A percentile compares a stretch with the other conserved stretches of the same genome.
Evolutionary conservation across 768 basidiomycete genomes (phyloP).

Genomic region (Podaxis carcinomalis): DNA sequence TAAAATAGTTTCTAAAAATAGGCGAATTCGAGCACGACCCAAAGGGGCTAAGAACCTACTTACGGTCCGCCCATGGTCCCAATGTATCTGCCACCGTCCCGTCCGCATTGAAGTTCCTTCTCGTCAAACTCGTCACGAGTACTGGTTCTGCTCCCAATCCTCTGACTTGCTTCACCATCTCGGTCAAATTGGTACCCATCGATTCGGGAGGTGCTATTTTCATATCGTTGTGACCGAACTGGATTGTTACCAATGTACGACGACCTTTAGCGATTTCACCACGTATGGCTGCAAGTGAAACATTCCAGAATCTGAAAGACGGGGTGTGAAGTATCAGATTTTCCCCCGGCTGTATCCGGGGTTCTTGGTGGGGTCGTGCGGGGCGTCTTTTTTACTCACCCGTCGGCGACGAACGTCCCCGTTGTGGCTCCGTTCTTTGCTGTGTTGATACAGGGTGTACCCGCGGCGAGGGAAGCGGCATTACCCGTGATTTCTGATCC

Average conservation of each 20-base stretch:
- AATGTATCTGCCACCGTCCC: conserved; percentile 32
- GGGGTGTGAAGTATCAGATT: not conserved
- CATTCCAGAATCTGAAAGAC: conserved; percentile 24
- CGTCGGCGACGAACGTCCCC: conserved; percentile 33
- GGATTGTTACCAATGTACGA: conserved; percentile 33
- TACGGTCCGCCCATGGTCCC: conserved; percentile 34
- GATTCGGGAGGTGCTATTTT: conserved; percentile 39
- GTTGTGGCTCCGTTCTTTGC: conserved; percentile 39
- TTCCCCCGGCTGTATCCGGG: not conserved
- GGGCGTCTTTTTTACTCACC: conserved; percentile 15
- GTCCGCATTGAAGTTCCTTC: conserved; percentile 31
- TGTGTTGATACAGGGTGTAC: conserved; percentile 36
- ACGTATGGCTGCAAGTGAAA: conserved; percentile 29
- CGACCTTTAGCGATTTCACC: conserved; percentile 30
- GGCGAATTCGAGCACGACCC: not conserved
- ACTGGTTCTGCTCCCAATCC: conserved; percentile 34
- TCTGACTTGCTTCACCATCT: conserved; percentile 33
- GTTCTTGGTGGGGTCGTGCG: not conserved
- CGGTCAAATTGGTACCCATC: conserved; percentile 38
- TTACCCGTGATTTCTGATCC: conserved; percentile 27
- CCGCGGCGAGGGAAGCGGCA: conserved; percentile 26
- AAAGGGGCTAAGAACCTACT: not conserved
- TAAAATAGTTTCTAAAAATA: conserved; percentile 26
- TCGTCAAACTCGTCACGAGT: conserved; percentile 35
- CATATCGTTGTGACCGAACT: conserved; percentile 40